phyloP scores from a whole-genome alignment of 148 eudicot species.

The Pouteria glomerata region DNA sequence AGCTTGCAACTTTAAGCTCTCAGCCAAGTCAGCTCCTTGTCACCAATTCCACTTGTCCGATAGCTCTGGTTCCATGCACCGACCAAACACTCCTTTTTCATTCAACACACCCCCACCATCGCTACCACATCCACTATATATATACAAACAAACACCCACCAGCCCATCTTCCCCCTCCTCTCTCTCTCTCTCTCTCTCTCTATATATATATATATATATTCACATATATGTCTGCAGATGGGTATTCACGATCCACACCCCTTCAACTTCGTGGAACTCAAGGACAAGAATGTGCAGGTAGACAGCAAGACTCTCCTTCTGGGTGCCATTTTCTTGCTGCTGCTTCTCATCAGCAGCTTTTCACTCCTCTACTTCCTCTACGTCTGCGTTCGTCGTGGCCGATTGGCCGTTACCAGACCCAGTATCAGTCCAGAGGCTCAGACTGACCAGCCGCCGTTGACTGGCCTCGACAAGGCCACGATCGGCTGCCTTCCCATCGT shows the following conservation, averaged over 20 bases:
- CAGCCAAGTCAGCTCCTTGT: background rate
- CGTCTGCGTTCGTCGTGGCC: constrained; percentile 10
- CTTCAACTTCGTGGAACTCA: constrained; percentile 12
- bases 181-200: background rate
- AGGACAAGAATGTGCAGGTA: constrained; percentile 3
- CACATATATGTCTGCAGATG: background rate
- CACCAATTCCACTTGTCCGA: background rate
- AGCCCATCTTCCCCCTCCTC: background rate
- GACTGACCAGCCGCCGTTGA: background rate
- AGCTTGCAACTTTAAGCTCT: background rate
- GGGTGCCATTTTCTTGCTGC: constrained; percentile 3
- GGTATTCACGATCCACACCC: constrained; percentile 17
- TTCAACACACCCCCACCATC: background rate
- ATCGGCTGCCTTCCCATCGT: constrained; percentile 18
- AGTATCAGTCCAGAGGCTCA: background rate
- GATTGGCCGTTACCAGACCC: background rate
- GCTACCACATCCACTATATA: background rate
- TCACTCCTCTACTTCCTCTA: constrained; percentile 10
- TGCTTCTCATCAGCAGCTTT: background rate
- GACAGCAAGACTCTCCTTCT: constrained; percentile 13
- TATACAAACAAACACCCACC: background rate
- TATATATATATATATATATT: background rate
- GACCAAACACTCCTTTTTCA: background rate
- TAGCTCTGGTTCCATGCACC: background rate
- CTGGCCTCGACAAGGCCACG: constrained; percentile 12